Evolutionary conservation across 805 yeast genomes (phyloP).

Genomic region (Tetrapisispora taiwanensis): DNA sequence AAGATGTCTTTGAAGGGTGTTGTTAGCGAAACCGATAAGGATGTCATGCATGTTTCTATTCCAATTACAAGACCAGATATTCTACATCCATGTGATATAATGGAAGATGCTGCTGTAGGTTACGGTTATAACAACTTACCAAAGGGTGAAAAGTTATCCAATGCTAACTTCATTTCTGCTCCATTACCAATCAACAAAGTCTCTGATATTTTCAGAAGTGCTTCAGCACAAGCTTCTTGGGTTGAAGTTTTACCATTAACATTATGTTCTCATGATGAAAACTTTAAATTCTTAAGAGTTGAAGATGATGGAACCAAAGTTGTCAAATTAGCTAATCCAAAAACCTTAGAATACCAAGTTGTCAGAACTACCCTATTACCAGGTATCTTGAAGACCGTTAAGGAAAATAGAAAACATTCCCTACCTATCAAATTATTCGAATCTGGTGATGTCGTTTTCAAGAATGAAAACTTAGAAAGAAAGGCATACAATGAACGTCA

Average conservation of each 20-base stretch:
- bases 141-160: slow-evolving; percentile 68
- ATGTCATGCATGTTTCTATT: slow-evolving; percentile 51
- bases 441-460: slow-evolving; percentile 87
- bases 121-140: slow-evolving; percentile 87
- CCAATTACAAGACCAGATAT: slow-evolving; percentile 96
- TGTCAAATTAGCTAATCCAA: slow-evolving; percentile 90
- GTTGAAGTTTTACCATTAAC: slow-evolving; percentile 92
- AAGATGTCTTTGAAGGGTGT: slow-evolving; percentile 74
- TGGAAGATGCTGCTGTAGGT: slow-evolving; percentile 97
- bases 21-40: slow-evolving; percentile 33
- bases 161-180: slow-evolving; percentile 66
- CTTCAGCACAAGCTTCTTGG: slow-evolving; percentile 93
- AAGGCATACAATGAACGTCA: slow-evolving; percentile 86
- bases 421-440: slow-evolving; percentile 93
- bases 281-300: slow-evolving; percentile 73
- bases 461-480: slow-evolving; percentile 71
- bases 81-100: slow-evolving; percentile 92
- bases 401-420: slow-evolving; percentile 92
- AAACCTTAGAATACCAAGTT: slow-evolving; percentile 93
- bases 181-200: slow-evolving; percentile 88
- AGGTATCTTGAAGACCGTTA: slow-evolving; percentile 87
- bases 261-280: slow-evolving; percentile 92
- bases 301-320: slow-evolving; percentile 67
- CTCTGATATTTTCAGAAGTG: slow-evolving; percentile 80
- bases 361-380: slow-evolving; percentile 92